phyloP scores from a whole-genome alignment of 192 early-diverging fungal species.

The Rhizoclosmatium globosum region DNA sequence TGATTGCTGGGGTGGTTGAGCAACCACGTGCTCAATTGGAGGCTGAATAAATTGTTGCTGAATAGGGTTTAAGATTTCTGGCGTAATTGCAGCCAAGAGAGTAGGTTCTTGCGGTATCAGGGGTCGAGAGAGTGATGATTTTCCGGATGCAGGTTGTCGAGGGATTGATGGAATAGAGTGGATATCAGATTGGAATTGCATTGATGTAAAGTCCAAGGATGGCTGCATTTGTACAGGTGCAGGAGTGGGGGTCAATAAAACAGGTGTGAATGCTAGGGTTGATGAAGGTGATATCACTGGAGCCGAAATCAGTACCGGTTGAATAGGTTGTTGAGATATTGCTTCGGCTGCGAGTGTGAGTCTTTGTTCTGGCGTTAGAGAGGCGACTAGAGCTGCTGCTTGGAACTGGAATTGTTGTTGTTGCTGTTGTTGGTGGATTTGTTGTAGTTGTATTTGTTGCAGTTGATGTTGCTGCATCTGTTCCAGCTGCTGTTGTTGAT shows the following conservation, averaged over 20 bases:
- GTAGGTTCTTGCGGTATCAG: neutral
- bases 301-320: neutral
- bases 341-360: conserved; percentile 19
- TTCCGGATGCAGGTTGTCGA: too few species aligned
- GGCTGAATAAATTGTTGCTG: neutral
- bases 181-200: too few species aligned
- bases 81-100: neutral
- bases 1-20: neutral
- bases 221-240: neutral
- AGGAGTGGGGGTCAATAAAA: neutral
- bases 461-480: neutral
- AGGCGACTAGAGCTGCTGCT: conserved; percentile 24
- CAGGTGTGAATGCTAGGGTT: neutral
- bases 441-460: neutral
- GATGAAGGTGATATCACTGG: neutral
- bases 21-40: too few species aligned
- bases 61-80: neutral
- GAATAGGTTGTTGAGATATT: conserved; percentile 1
- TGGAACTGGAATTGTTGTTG: neutral
- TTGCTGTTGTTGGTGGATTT: neutral
- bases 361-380: conserved; percentile 26
- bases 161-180: too few species aligned
- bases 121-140: neutral
- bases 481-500: neutral
- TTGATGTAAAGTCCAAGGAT: neutral